Evolutionary conservation across 164 flowering plant genomes (phyloP), one percentile per base, ranked within the genome.

Genomic region (Piper betle): DNA sequence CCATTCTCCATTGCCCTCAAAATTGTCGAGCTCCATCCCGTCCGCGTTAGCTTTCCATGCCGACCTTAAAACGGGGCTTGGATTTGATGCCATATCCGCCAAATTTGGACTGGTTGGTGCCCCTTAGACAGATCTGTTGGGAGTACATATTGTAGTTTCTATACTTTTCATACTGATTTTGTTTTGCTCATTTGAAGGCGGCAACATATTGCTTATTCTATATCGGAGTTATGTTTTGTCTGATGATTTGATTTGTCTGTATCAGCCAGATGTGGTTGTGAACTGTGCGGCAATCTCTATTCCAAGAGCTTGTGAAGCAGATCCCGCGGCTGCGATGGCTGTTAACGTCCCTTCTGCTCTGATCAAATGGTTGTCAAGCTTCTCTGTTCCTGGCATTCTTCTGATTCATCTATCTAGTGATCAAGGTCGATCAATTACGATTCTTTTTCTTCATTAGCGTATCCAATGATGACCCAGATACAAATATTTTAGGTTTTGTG

Each of bases 241-340:
- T 60, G 71, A 88, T 73, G 83, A 6, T 7, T 53, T 8, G 39
- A 19, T 48, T 57, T 17, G 41, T 40, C 58, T 37, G 50, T 17
- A 7, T 56, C 85, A 92, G 98, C 96, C 96, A 60, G 72, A 89
- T 73, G 84, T 88, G 64, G 83, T 92, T 53, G 79, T 87, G 46
- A 89, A 92, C 65, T 92, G 96, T 75, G 96, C 96, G 68, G 98
- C 98, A 12, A 58, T 87, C 52, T 92, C 98, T 3, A 81, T 83
- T 19, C 98, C 98, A 41, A 87, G 96, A 12, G 84, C 71, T 6
- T 92, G 96, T 63, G 96, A 92, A 72, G 60, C 57, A 67, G 86
- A 92, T 70, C 93, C 93, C 17, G 71, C 62, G 20, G 75, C 78
- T 73, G 89, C 98, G 15, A 80, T 84, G 81, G 74, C 91, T 61